Base-by-base conservation (phyloP, 2,329 filamentous ascomycete genomes). In the Leptographium procerum region DNA sequence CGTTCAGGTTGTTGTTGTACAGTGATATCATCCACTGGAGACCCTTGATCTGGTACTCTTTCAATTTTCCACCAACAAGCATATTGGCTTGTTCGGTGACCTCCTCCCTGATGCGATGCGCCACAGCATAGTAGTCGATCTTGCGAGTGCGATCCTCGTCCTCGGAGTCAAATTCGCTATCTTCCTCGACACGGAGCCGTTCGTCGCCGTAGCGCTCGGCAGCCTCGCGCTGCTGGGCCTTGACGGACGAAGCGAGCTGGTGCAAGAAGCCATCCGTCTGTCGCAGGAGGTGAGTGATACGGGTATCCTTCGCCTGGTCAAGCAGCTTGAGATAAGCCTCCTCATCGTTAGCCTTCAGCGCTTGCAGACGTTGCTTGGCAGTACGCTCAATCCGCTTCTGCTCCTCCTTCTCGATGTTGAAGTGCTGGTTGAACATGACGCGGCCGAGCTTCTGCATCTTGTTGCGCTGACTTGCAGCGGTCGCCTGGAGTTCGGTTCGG, bases 1-100 rank as follows among this genome's bases (percentile, higher is more conserved):
- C 94, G 71, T 99, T 99, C 64, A 99, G 83, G 73, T 96, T 99
- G 79, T 99, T 99, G 85, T 99, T 99, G 82, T 97, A 99, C 16
- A 99, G 81, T 16, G 94, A 99, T 61, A 99, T 86, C 94, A 99
- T 99, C 94, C 94, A 99, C 72, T 99, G 92, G 53, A 99, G 77
- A 81, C 94, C 94, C 84, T 96, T 97, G 73, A 99, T 65, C 75
- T 99, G 94, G 73, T 99, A 99, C 71, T 99, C 94, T 73, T 99
- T 99, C 64, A 99, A 79, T 13, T 79, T 88, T 69, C 94, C 94
- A 69, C 94, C 94, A 62, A 97, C 90, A 61, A 99, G 81, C 50
- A 95, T 95, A 57, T 74, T 73, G 8, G 94, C 89, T 69, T 99
- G 94, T 61, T 80, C 78, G 1, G 82, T 87, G 65, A 99, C 87